phyloP scores from a whole-genome alignment of 805 yeast genomes.

The Candida vaughaniae region DNA sequence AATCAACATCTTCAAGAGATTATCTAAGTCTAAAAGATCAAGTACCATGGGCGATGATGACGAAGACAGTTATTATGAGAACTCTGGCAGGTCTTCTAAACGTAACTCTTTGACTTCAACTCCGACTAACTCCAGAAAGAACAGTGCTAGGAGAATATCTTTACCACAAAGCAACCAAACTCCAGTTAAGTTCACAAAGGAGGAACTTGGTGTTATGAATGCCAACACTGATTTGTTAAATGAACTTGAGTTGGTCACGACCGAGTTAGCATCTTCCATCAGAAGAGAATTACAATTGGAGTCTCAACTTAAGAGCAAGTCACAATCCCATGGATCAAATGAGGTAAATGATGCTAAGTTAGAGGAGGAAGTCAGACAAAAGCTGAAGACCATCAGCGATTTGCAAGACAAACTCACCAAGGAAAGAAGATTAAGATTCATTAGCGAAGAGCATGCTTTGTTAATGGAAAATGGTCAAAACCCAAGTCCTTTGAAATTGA shows the following conservation, averaged over 20 bases:
- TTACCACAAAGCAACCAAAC: conserved; percentile 8
- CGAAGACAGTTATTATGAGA: conserved; percentile 11
- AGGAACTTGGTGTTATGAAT: conserved; percentile 60
- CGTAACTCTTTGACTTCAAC: conserved; percentile 12
- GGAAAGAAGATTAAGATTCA: conserved; percentile 63
- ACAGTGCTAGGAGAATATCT: conserved; percentile 9
- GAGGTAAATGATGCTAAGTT: conserved; percentile 32
- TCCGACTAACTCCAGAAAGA: conserved; percentile 5
- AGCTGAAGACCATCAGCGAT: conserved; percentile 40
- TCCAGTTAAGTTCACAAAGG: conserved; percentile 46
- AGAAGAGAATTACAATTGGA: conserved; percentile 67
- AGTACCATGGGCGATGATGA: conserved; percentile 10
- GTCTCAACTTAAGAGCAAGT: conserved; percentile 29
- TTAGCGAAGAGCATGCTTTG: conserved; percentile 70
- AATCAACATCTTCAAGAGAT: conserved; percentile 30
- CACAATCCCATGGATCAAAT: conserved; percentile 22
- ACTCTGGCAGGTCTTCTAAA: conserved; percentile 13
- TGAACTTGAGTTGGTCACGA: conserved; percentile 67
- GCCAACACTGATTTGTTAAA: conserved; percentile 58
- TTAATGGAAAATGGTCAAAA: conserved; percentile 51
- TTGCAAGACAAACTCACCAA: conserved; percentile 58
- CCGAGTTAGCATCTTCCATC: conserved; percentile 71
- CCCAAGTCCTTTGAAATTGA: conserved; percentile 55
- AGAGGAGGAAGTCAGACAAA: conserved; percentile 46
- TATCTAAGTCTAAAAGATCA: conserved; percentile 29